phyloP scores from a whole-genome alignment of 768 basidiomycete genomes.

The Suillus variegatus region DNA sequence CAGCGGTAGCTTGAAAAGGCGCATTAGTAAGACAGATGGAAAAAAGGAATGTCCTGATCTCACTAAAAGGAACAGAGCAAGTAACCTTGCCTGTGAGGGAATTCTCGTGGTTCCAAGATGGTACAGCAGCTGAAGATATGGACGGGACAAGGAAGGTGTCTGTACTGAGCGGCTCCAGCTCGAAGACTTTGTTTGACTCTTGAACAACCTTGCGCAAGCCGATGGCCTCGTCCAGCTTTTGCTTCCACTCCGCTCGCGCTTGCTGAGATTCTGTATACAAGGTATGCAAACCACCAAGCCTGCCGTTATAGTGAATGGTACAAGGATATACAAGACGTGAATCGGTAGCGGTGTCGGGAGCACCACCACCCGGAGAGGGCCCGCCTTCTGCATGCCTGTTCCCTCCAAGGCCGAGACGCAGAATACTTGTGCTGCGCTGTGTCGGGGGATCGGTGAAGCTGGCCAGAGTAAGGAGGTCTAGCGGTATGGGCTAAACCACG shows the following conservation, averaged over 20 bases:
- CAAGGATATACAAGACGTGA: slow-evolving; percentile 84
- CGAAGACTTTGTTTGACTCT: slow-evolving; percentile 94
- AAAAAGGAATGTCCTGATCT: slow-evolving; percentile 16
- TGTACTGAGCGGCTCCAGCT: slow-evolving; percentile 84
- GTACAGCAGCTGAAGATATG: slow-evolving; percentile 44
- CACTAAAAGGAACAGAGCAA: slow-evolving; percentile 92
- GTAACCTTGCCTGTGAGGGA: slow-evolving; percentile 85
- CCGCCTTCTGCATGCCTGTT: slow-evolving; percentile 33
- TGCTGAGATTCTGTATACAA: slow-evolving; percentile 83
- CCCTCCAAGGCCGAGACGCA: slow-evolving; percentile 57
- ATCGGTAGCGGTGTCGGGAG: slow-evolving; percentile 51
- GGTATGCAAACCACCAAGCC: slow-evolving; percentile 83
- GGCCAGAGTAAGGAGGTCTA: slow-evolving; percentile 85
- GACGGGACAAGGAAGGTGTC: slow-evolving; percentile 87
- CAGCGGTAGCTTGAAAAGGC: slow-evolving; percentile 62
- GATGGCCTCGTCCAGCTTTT: slow-evolving; percentile 86
- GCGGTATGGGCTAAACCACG: slow-evolving; percentile 75
- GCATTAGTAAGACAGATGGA: slow-evolving; percentile 8
- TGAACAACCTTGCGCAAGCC: slow-evolving; percentile 83
- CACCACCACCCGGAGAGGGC: slow-evolving; percentile 27
- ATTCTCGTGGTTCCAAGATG: slow-evolving; percentile 69
- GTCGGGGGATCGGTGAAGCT: slow-evolving; percentile 81
- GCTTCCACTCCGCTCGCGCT: slow-evolving; percentile 83
- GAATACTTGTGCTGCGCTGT: slow-evolving; percentile 70
- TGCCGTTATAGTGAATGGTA: slow-evolving; percentile 86